Evolutionary conservation across 2,329 filamentous ascomycete species (phyloP), one percentile per base, ranked within the genome.

Genomic region (Arthroderma sp.): DNA sequence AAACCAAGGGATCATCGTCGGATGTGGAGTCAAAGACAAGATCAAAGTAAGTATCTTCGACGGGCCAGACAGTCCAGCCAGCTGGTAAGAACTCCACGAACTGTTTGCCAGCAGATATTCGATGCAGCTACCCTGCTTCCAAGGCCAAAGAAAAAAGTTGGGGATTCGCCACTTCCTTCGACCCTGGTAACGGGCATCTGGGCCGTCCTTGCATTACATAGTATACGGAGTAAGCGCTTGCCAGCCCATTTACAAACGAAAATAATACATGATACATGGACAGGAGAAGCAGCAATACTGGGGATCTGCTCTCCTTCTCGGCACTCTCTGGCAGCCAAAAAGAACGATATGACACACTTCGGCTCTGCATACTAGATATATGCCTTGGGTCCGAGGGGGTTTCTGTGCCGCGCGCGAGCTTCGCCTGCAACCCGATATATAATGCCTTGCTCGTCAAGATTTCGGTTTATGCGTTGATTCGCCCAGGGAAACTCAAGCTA

Each of bases 91-190:
- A 51, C 25, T 31, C 47, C 47, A 33, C 47, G 47, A 51, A 33
- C 28, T 33, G 47, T 51, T 33, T 51, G 47, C 47, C 47, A 31
- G 47, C 25, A 31, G 25, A 31, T 13, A 47, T 25, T 15, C 9
- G 41, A 47, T 47, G 41, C 41, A 47, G 9, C 41, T 47, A 47
- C 41, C 41, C 41, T 47, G 41, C 41, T 47, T 47, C 21, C 41
- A 23, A 47, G 21, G 9, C 19, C 39, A 19, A 43, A 41, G 15
- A 41, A 43, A 41, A 47, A 47, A 51, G 25, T 51, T 33, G 47
- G 47, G 25, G 28, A 51, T 51, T 51, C n/a, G 47, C 47, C 47
- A 51, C 47, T 51, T 51, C 47, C 47, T 51, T 51, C 25, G 47
- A 31, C 25, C 25, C 15, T 17, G 47, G 47, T 51, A 51, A 51